phyloP scores from a whole-genome alignment of 306 rosid genomes.

The Mucuna pruriens region DNA sequence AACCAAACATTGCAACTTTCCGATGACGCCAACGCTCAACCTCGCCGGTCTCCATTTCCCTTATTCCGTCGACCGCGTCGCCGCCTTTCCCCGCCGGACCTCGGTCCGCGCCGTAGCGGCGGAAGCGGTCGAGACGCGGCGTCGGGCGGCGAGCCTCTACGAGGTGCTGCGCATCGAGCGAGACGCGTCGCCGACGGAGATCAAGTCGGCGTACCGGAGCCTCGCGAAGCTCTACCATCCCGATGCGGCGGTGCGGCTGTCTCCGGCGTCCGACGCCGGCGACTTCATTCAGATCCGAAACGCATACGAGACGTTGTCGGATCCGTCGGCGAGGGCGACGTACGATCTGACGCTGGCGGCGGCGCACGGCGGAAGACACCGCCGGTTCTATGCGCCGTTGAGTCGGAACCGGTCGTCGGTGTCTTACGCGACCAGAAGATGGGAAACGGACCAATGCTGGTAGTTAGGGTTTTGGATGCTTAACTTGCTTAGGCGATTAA shows the following conservation, averaged over 20 bases:
- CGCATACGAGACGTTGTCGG: conserved; percentile 85
- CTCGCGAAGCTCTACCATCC: conserved; percentile 65
- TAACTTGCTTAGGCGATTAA: not conserved
- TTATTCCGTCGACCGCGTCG: not conserved
- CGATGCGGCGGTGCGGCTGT: conserved; percentile 50
- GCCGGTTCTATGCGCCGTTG: conserved; percentile 18
- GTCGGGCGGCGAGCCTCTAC: conserved; percentile 44
- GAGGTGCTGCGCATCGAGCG: conserved; percentile 41
- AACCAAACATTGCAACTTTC: not conserved
- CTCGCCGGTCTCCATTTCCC: not conserved
- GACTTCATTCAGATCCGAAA: conserved; percentile 77
- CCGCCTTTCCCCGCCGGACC: not conserved
- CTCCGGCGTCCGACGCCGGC: conserved; percentile 44
- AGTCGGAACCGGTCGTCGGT: conserved; percentile 36
- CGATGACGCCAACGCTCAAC: conserved; percentile 30
- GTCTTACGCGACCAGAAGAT: conserved; percentile 62
- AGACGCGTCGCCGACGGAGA: conserved; percentile 46
- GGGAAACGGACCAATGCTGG: conserved; percentile 99
- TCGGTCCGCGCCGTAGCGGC: conserved; percentile 24
- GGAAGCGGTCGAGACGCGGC: not conserved
- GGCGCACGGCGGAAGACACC: conserved; percentile 22
- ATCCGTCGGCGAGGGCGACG: conserved; percentile 72
- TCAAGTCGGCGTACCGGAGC: conserved; percentile 53
- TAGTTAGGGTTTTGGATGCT: conserved; percentile 33
- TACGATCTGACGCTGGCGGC: conserved; percentile 66